Evolutionary conservation across 306 rosid genomes (phyloP).

Genomic region (Alnus rubra): DNA sequence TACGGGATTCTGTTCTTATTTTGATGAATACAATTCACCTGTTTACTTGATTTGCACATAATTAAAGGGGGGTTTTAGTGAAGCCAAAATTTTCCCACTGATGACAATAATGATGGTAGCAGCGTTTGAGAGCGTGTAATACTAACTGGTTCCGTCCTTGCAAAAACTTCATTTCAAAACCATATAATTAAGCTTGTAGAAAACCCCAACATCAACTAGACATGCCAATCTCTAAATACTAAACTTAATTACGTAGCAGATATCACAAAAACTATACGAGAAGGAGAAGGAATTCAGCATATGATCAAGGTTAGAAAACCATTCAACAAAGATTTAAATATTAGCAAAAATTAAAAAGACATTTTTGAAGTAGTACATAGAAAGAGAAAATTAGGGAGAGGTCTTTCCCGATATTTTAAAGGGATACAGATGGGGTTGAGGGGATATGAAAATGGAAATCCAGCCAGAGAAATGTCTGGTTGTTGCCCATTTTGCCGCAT

Average conservation of each 20-base stretch:
- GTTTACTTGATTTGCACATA: not conserved
- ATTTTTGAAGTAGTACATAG: too few relatives aligned
- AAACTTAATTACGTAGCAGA: not conserved
- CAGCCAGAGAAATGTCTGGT: too few relatives aligned
- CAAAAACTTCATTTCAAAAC: too few relatives aligned
- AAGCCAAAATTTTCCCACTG: not conserved
- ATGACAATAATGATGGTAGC: too few relatives aligned
- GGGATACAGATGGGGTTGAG: too few relatives aligned
- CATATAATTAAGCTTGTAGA: too few relatives aligned
- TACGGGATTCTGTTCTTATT: too few relatives aligned
- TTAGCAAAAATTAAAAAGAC: not conserved
- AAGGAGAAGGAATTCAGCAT: not conserved
- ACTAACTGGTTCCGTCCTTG: too few relatives aligned
- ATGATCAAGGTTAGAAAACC: not conserved
- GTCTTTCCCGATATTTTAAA: too few relatives aligned
- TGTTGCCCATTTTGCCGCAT: too few relatives aligned
- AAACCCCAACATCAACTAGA: not conserved
- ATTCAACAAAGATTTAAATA: not conserved
- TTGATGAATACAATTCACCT: not conserved
- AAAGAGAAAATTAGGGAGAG: not conserved
- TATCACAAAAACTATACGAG: not conserved
- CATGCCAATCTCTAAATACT: not conserved
- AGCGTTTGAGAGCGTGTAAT: too few relatives aligned
- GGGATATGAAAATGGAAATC: too few relatives aligned
- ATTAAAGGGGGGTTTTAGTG: not conserved